Base-by-base conservation (phyloP, 2,329 filamentous ascomycete genomes). In the Phoma sp. region DNA sequence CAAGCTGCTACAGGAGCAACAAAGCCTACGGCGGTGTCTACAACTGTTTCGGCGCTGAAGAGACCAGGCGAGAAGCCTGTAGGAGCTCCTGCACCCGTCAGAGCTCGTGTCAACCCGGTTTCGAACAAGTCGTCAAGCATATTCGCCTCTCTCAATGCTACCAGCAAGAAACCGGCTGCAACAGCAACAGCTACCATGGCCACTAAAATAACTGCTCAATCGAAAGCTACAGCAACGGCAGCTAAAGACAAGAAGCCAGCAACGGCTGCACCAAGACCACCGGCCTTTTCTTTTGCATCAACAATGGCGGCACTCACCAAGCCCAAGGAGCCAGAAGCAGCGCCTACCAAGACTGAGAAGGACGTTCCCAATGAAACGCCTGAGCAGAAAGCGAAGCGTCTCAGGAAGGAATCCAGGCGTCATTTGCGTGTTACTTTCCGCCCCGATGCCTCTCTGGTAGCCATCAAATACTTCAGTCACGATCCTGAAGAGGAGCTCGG, bases 381-480 rank as follows among this genome's bases (percentile, higher is more conserved):
- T 0, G 87, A 90, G 64, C 83, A 91, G 68, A 87, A 81, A 63
- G 78, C 81, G 1, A 89, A 86, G 65, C 84, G 90, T 10, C 77
- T 91, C 4, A 85, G 89, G 29, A 92, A 91, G 66, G 89, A 92
- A 69, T 82, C 85, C 53, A 83, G 90, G 42, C 83, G 88, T 29
- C 85, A 88, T 59, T 77, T 92, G 18, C 83, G 87, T 11, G 90
- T 93, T 5, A 83, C 77, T 6, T 93, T 89, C 81, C 90, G 87
- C 67, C 81, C 85, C 0, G 89, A 88, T 42, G 77, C 83, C 15
- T 83, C 86, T 25, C 80, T 93, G 25, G 87, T 87, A 1, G 79
- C 90, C 61, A 78, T 91, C 48, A 84, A 84, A 59, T 78, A 87
- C 42, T 92, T 93, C 75, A 85, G 86, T 48, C 89, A 91, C 64